These are phyloP conservation scores for Petunia axillaris DNA, from an alignment of 257 asterid species.

Conservation along the genomic window DNA sequence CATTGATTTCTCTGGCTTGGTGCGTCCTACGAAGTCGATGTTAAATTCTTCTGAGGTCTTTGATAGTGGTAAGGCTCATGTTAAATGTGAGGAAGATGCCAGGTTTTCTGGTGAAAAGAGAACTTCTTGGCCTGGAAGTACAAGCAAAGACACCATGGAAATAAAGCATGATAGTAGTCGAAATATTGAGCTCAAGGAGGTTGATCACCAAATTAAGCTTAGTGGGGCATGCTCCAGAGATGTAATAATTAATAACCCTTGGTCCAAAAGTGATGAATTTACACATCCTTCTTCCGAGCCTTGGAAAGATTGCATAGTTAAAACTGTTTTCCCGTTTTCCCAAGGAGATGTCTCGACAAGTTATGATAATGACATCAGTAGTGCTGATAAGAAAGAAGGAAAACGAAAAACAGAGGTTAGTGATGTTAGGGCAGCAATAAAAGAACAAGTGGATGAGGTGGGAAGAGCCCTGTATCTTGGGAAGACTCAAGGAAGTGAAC, in stretches of 20 bases:
- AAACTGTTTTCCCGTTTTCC: conserved; percentile 71
- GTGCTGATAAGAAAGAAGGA: conserved; percentile 59
- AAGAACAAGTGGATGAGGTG: conserved; percentile 88
- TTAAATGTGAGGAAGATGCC: conserved; percentile 49
- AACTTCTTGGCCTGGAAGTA: conserved; percentile 57
- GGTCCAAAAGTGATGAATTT: conserved; percentile 56
- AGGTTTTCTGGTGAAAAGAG: conserved; percentile 56
- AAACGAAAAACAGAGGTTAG: conserved; percentile 59
- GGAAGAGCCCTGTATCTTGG: conserved; percentile 80
- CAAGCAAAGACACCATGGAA: conserved; percentile 48
- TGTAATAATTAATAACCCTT: conserved; percentile 47
- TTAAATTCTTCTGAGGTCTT: conserved; percentile 47
- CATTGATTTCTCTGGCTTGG: conserved; percentile 57
- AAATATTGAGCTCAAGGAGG: conserved; percentile 57
- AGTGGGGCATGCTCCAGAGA: conserved; percentile 49
- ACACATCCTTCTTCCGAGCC: conserved; percentile 48
- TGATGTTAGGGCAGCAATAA: conserved; percentile 62
- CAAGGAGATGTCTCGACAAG: conserved; percentile 65
- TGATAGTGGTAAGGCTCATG: conserved; percentile 45
- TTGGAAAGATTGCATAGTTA: conserved; percentile 69
- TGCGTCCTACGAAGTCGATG: conserved; percentile 53
- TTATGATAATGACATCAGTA: conserved; percentile 44
- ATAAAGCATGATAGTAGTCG: conserved; percentile 40
- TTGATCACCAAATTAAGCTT: conserved; percentile 46
- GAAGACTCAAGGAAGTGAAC: conserved; percentile 60